phyloP scores from a whole-genome alignment of 805 yeast species.

The Yarrowia sp. region DNA sequence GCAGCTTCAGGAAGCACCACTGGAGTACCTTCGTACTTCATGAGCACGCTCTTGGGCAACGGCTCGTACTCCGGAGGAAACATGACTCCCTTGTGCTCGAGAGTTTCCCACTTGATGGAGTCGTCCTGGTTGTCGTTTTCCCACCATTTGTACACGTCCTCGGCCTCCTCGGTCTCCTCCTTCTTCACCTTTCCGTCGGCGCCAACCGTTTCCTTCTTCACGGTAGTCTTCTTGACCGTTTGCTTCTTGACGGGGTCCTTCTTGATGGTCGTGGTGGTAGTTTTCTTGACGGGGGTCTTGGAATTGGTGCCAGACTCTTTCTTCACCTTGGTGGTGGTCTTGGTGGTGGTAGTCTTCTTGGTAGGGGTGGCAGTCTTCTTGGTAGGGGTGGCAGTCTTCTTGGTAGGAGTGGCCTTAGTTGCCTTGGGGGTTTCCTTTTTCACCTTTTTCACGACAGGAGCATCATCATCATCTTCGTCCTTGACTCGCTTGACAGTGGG shows the following conservation, averaged over 20 bases:
- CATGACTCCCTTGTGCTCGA: conserved; percentile 85
- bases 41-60: conserved; percentile 69
- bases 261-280: conserved; percentile 5
- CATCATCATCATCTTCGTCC: neutral
- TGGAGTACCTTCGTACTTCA: conserved; percentile 72
- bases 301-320: neutral
- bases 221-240: conserved; percentile 28
- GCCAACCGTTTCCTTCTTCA: conserved; percentile 22
- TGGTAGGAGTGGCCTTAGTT: no score
- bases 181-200: conserved; percentile 25
- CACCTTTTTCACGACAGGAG: conserved; percentile 1
- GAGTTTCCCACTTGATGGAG: conserved; percentile 76
- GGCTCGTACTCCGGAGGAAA: conserved; percentile 93
- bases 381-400: neutral
- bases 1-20: conserved; percentile 74
- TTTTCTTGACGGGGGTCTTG: neutral
- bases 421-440: neutral
- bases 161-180: conserved; percentile 46
- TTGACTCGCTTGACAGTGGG: conserved; percentile 18
- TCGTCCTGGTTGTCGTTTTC: conserved; percentile 64
- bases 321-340: conserved; percentile 12
- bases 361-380: neutral
- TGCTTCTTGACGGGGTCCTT: conserved; percentile 28
- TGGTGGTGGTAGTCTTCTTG: neutral
- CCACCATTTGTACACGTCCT: conserved; percentile 79